Evolutionary conservation across 225 moss, liverwort and hornwort species (phyloP).

Genomic region (Sphagnum contortum): DNA sequence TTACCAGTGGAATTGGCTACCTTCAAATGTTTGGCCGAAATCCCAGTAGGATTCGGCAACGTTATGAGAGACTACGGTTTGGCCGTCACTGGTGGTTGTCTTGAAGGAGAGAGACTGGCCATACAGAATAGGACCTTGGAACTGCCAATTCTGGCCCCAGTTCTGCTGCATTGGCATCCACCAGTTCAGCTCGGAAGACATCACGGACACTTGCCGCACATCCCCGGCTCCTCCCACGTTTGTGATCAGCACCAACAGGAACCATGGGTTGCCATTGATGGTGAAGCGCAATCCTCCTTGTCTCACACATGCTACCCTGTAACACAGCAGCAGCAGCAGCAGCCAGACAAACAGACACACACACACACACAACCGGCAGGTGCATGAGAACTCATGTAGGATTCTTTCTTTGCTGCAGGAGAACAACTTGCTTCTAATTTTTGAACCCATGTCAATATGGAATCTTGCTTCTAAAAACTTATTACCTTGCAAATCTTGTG

Average conservation of each 20-base stretch:
- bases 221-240: constrained; percentile 64
- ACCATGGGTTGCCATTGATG: constrained; percentile 58
- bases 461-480: not conserved
- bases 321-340: too few species aligned
- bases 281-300: constrained; percentile 46
- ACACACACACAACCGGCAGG: not conserved
- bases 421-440: not conserved
- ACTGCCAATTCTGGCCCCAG: constrained; percentile 56
- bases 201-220: constrained; percentile 20
- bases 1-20: constrained; percentile 14
- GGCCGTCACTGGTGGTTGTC: constrained; percentile 26
- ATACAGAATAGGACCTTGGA: constrained; percentile 10
- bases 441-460: too few species aligned
- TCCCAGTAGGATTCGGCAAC: constrained; percentile 31
- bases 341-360: not conserved
- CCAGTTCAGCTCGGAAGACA: constrained; percentile 25
- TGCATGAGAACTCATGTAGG: not conserved
- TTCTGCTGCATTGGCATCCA: constrained; percentile 22
- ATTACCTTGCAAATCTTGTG: not conserved
- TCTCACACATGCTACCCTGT: constrained; percentile 41
- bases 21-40: constrained; percentile 61
- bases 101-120: constrained; percentile 42
- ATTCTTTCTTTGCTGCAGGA: not conserved
- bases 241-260: constrained; percentile 53
- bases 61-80: constrained; percentile 12